phyloP scores from a whole-genome alignment of 1,139 yeast species.

The Sugiyamaella pinicola region DNA sequence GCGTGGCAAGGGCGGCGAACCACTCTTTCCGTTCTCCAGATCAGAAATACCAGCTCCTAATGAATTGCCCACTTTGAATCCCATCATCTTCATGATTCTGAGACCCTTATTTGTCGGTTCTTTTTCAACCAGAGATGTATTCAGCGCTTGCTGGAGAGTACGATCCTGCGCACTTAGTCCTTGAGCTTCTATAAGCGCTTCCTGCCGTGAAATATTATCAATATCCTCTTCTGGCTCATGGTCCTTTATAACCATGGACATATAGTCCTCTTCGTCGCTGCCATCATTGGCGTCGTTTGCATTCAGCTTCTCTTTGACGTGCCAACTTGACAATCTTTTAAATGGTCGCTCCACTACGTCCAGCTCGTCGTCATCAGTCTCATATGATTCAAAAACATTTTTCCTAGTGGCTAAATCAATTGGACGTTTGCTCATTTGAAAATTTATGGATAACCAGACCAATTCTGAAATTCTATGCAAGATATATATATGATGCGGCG shows the following conservation, averaged over 20 bases:
- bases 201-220: slow-evolving; percentile 11
- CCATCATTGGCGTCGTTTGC: slow-evolving; percentile 25
- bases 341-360: neutral
- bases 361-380: neutral
- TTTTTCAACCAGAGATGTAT: slow-evolving; percentile 15
- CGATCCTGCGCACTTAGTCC: slow-evolving; percentile 15
- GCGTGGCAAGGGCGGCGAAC: neutral
- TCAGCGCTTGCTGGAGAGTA: slow-evolving; percentile 18
- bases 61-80: slow-evolving; percentile 51
- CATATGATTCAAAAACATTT: slow-evolving; percentile 9
- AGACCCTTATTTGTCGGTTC: slow-evolving; percentile 45
- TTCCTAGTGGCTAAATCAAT: neutral
- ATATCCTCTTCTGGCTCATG: slow-evolving; percentile 21
- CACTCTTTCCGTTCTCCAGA: neutral
- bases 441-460: neutral
- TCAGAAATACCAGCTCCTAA: slow-evolving; percentile 43
- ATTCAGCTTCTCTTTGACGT: neutral
- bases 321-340: neutral
- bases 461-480: neutral
- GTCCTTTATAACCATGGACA: slow-evolving; percentile 35
- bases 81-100: slow-evolving; percentile 59
- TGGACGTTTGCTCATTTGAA: slow-evolving; percentile 6
- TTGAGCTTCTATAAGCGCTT: slow-evolving; percentile 15
- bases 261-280: slow-evolving; percentile 37
- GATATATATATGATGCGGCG: no score